Conservation (phyloP, 148 eudicot species). For the Spergularia marina region DNA sequence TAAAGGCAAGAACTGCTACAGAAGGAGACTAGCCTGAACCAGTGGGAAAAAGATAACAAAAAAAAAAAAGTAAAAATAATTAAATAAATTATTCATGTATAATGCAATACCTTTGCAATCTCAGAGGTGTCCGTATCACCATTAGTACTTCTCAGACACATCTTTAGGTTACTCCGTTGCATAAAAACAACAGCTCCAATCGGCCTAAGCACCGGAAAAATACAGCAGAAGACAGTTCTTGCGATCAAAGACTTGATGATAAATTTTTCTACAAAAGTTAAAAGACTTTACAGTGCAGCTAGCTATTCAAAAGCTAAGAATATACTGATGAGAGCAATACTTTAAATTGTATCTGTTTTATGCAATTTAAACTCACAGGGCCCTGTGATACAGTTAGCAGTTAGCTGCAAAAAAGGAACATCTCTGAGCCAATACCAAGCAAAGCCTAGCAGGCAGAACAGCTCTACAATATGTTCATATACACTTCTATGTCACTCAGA, state of each 20-base stretch:
- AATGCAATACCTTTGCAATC: constrained; percentile 75
- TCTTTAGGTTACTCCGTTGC: constrained; percentile 78
- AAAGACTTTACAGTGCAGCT: background rate
- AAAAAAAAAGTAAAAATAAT: too few species aligned
- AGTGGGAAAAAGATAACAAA: background rate
- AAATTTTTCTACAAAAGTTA: background rate
- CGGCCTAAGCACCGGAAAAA: constrained; percentile 47
- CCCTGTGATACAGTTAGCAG: background rate
- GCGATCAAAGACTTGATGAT: background rate
- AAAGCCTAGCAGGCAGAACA: background rate
- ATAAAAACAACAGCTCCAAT: constrained; percentile 86
- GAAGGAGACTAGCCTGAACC: constrained; percentile 4
- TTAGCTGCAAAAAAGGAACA: background rate
- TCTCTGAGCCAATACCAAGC: constrained; percentile 2
- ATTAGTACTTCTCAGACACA: constrained; percentile 85
- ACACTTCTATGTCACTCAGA: background rate
- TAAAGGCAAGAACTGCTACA: constrained; percentile 12
- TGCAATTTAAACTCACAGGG: background rate
- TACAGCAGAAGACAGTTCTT: background rate
- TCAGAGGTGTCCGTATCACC: constrained; percentile 70
- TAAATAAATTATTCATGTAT: background rate
- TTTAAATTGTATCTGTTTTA: constrained; percentile 2
- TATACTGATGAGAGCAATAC: background rate
- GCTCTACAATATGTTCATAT: constrained; percentile 8
- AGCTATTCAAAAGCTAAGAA: constrained; percentile 10